These are phyloP conservation scores for Cercospora berteroae DNA, from an alignment of 2,329 filamentous ascomycete genomes.

Conservation along the genomic window DNA sequence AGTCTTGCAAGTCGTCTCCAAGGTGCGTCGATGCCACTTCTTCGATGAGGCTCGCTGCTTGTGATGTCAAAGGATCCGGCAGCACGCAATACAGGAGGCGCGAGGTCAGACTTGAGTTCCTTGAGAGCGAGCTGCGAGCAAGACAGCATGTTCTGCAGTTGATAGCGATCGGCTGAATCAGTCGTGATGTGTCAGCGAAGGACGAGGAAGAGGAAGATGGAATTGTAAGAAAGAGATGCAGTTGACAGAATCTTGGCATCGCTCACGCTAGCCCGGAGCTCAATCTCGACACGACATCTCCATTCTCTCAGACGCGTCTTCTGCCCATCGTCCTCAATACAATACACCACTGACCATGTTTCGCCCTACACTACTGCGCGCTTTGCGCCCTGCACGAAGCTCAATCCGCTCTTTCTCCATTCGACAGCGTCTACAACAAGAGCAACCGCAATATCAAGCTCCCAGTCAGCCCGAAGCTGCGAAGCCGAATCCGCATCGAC, in stretches of 20 bases:
- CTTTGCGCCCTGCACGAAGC: neutral
- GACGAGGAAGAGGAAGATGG: neutral
- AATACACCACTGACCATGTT: slow-evolving; percentile 5
- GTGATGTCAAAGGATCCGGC: neutral
- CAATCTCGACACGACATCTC: neutral
- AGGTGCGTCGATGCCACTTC: neutral
- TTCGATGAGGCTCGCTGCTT: neutral
- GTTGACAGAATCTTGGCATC: neutral
- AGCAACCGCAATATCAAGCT: slow-evolving; percentile 25
- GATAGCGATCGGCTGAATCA: neutral
- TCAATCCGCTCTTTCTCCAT: slow-evolving; percentile 3
- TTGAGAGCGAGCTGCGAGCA: neutral
- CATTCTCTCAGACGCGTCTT: neutral
- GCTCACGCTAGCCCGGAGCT: neutral
- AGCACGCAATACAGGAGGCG: neutral
- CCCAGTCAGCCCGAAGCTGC: slow-evolving; percentile 19
- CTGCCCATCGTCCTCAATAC: neutral
- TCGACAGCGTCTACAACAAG: slow-evolving; percentile 5
- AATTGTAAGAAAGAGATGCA: neutral
- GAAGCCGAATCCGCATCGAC: slow-evolving; percentile 39
- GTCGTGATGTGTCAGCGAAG: neutral
- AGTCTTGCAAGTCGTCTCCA: neutral
- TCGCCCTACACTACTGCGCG: neutral
- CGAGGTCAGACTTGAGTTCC: neutral
- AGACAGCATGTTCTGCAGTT: neutral